A percentile compares a stretch with the other conserved stretches of the same genome.
These are phyloP conservation scores for Hanseniaspora pseudoguilliermondii DNA, from an alignment of 805 yeast genomes.

Conservation along the genomic window DNA sequence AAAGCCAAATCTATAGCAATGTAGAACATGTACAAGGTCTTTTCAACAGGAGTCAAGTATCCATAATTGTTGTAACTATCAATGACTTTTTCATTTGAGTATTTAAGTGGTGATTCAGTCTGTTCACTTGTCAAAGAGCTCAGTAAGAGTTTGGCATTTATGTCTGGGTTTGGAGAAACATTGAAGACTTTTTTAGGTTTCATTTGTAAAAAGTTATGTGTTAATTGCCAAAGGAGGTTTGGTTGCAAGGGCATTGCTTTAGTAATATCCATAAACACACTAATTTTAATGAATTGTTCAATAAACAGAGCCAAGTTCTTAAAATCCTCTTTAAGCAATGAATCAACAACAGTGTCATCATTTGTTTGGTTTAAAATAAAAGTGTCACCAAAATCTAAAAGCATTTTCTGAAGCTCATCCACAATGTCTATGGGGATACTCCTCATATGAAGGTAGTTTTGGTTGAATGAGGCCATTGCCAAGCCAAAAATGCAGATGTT, in stretches of 20 bases:
- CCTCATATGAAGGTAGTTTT: constrained; percentile 1
- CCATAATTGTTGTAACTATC: neutral
- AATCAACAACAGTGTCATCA: neutral
- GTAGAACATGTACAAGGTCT: constrained; percentile 14
- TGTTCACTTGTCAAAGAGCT: neutral
- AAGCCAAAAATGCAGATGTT: constrained; percentile 7
- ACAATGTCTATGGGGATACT: constrained; percentile 11
- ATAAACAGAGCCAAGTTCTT: constrained; percentile 5
- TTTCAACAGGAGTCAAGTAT: constrained; percentile 8
- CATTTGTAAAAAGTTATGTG: constrained; percentile 3
- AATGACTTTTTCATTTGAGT: neutral
- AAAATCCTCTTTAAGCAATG: constrained; percentile 9
- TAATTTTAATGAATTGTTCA: neutral
- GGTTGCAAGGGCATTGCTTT: constrained; percentile 12
- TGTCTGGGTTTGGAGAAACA: neutral
- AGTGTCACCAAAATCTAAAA: constrained; percentile 5
- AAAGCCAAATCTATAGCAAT: constrained; percentile 10
- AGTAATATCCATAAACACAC: neutral
- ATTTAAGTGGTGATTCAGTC: neutral
- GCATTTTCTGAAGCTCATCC: constrained; percentile 3
- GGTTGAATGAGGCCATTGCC: neutral
- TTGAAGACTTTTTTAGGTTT: constrained; percentile 12
- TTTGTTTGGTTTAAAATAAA: neutral
- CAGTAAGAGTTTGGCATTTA: neutral
- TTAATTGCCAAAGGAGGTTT: constrained; percentile 4